A percentile compares a stretch with the other conserved stretches of the same genome.
Conservation (phyloP, 2,329 filamentous ascomycete genomes). For the Phialophora verrucosa region DNA sequence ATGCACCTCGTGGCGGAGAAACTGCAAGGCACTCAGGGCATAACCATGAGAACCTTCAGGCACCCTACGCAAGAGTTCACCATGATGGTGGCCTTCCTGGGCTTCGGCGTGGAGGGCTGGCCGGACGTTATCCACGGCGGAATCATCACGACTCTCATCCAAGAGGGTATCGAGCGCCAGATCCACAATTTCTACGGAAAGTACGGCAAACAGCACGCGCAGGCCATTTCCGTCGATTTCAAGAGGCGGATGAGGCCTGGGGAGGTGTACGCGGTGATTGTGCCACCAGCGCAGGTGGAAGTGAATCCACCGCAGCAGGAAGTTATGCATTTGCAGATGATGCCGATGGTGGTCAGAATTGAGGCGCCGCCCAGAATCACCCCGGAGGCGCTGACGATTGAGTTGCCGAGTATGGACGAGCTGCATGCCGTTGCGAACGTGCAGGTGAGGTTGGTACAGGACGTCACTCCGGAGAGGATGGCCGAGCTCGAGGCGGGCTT, state of each 20-base stretch:
- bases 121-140: constrained; percentile 73
- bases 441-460: constrained; percentile 23
- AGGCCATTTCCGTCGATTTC: constrained; percentile 68
- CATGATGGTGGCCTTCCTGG: constrained; percentile 69
- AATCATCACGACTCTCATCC: constrained; percentile 68
- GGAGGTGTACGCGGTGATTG: constrained; percentile 66
- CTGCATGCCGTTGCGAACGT: constrained; percentile 30
- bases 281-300: constrained; percentile 44
- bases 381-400: constrained; percentile 44
- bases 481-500: constrained; percentile 19
- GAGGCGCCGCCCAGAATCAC: constrained; percentile 46
- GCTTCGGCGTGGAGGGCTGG: constrained; percentile 70
- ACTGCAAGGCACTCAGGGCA: constrained; percentile 49
- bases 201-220: constrained; percentile 52
- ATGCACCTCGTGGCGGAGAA: constrained; percentile 47
- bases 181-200: constrained; percentile 31
- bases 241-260: constrained; percentile 64
- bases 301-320: constrained; percentile 15
- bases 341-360: constrained; percentile 50
- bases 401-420: constrained; percentile 19
- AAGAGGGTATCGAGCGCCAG: constrained; percentile 66
- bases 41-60: constrained; percentile 62
- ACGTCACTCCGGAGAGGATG: constrained; percentile 13
- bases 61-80: constrained; percentile 65
- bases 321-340: constrained; percentile 31